phyloP scores from a whole-genome alignment of 345 rosid genomes.

The Aegle marmelos region DNA sequence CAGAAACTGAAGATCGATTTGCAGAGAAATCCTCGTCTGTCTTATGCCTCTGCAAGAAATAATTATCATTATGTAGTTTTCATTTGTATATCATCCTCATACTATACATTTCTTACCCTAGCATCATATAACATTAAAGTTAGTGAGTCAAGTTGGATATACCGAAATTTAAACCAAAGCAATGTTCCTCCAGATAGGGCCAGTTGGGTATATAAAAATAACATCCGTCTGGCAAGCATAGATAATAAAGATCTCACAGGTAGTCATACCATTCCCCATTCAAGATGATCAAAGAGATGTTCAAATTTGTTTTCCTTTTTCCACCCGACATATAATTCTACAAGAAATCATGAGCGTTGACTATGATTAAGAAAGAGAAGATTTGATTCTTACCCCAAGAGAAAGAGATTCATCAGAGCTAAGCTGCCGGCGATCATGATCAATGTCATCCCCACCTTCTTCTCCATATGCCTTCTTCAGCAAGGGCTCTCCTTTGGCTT shows the following conservation, averaged over 20 bases:
- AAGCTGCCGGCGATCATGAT: constrained; percentile 89
- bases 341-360: not conserved
- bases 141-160: not conserved
- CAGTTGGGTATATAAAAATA: not conserved
- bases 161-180: not conserved
- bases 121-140: constrained; percentile 1
- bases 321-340: not conserved
- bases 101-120: too few species aligned
- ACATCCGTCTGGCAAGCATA: too few species aligned
- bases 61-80: not conserved
- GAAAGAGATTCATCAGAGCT: constrained; percentile 69
- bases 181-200: not conserved
- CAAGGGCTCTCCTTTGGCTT: constrained; percentile 88
- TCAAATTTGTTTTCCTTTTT: not conserved
- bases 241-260: not conserved
- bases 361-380: not conserved
- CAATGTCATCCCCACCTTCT: constrained; percentile 99
- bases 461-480: constrained; percentile 84
- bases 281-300: not conserved
- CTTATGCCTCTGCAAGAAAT: constrained; percentile 59
- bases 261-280: not conserved
- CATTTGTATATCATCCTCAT: not conserved
- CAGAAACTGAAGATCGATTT: constrained; percentile 63
- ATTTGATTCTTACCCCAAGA: constrained; percentile 42
- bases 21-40: constrained; percentile 62